A percentile compares a stretch with the other conserved stretches of the same genome.
These are phyloP conservation scores for Talaromyces sp. DNA, from an alignment of 2,329 filamentous ascomycete species.

Conservation along the genomic window DNA sequence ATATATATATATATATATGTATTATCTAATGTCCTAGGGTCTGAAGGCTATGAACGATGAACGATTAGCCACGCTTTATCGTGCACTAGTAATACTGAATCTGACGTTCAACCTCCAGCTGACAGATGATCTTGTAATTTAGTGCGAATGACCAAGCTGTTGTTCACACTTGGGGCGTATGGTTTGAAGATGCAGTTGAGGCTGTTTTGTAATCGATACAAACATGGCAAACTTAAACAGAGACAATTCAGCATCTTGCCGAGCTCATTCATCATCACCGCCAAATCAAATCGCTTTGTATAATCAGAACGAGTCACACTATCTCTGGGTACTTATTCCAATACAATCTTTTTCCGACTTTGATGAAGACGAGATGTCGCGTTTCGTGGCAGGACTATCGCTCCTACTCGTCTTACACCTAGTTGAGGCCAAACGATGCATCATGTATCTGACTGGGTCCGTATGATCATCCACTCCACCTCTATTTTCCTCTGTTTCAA, in stretches of 20 bases:
- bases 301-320: background rate
- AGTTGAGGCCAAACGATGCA: background rate
- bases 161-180: background rate
- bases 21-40: too few species aligned
- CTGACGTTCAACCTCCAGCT: background rate
- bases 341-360: too few species aligned
- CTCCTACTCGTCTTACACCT: background rate
- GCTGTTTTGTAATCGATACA: background rate
- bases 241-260: background rate
- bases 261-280: background rate
- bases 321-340: background rate
- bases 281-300: background rate
- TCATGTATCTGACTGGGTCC: background rate
- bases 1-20: background rate
- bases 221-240: background rate
- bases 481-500: background rate
- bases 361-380: background rate
- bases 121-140: too few species aligned
- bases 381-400: background rate
- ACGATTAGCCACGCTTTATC: background rate
- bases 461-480: background rate
- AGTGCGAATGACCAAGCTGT: background rate
- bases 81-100: background rate
- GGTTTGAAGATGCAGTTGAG: background rate
- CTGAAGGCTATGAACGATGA: background rate